These are phyloP conservation scores for Phaeosphaeriaceae sp. DNA, from an alignment of 2,329 filamentous ascomycete genomes.

Conservation along the genomic window DNA sequence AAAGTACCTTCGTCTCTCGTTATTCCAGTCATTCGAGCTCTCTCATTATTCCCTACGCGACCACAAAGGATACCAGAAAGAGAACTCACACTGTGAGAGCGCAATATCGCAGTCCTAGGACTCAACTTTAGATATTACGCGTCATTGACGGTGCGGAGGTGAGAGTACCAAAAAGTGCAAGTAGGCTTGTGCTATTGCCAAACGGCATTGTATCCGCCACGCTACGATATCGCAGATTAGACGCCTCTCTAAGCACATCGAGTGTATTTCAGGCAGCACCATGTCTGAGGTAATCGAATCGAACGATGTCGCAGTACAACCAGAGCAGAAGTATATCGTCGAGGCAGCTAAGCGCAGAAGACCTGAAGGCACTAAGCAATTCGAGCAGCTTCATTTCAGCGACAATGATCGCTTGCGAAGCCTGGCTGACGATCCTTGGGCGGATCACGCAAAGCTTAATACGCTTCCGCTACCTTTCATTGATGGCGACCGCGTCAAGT, in stretches of 20 bases:
- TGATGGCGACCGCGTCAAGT: constrained; percentile 15
- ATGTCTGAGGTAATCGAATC: constrained; percentile 10
- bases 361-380: constrained; percentile 18
- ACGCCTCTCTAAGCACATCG: background rate
- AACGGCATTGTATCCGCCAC: background rate
- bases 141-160: no score
- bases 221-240: background rate
- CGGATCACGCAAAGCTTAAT: constrained; percentile 22
- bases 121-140: no score
- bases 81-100: no score
- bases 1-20: background rate
- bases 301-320: constrained; percentile 8
- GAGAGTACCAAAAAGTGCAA: no score
- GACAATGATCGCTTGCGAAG: constrained; percentile 15
- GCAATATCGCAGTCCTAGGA: no score
- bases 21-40: background rate
- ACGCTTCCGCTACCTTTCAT: constrained; percentile 11
- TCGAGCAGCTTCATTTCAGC: constrained; percentile 18
- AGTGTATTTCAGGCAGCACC: background rate
- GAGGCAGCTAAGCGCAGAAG: constrained; percentile 22
- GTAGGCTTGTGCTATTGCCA: background rate
- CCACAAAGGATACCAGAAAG: no score
- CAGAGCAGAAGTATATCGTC: constrained; percentile 18
- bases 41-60: no score
- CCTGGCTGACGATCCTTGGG: constrained; percentile 19